Conservation (phyloP, 257 asterid species). For the Thymus quinquecostatus region DNA sequence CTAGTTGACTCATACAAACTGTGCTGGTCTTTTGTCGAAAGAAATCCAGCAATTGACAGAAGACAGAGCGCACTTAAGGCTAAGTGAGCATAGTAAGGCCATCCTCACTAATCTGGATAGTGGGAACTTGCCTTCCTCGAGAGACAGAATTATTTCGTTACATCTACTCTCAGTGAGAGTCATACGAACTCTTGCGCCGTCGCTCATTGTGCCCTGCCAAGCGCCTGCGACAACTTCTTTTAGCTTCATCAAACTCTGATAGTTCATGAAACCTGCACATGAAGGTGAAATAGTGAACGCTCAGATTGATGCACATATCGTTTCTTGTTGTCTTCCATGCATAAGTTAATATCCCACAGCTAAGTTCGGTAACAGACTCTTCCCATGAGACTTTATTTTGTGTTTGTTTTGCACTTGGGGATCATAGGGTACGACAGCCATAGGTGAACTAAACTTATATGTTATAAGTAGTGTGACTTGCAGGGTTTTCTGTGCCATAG, state of each 20-base stretch:
- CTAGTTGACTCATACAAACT: conserved; percentile 25
- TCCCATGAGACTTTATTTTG: conserved; percentile 1
- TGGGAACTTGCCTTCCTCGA: conserved; percentile 19
- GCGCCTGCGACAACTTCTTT: conserved; percentile 88
- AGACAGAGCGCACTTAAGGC: conserved; percentile 75
- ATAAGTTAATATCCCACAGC: conserved; percentile 14
- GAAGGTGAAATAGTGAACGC: conserved; percentile 28
- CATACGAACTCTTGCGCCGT: conserved; percentile 75
- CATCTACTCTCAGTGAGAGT: conserved; percentile 54
- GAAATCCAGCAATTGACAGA: conserved; percentile 65
- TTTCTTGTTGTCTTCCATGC: conserved; percentile 23
- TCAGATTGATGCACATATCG: conserved; percentile 2
- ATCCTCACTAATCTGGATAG: conserved; percentile 21
- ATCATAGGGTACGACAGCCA: not conserved
- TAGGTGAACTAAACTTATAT: conserved; percentile 4
- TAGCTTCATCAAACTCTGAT: conserved; percentile 80
- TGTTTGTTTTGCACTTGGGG: not conserved
- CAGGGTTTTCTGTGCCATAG: not conserved
- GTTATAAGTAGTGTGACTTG: not conserved
- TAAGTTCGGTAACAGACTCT: conserved; percentile 14
- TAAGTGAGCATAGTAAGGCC: conserved; percentile 29
- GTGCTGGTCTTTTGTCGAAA: conserved; percentile 32
- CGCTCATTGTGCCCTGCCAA: conserved; percentile 93
- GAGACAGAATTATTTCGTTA: conserved; percentile 23
- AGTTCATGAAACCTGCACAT: conserved; percentile 79